A percentile compares a stretch with the other conserved stretches of the same genome.
phyloP scores from a whole-genome alignment of 2,329 filamentous ascomycete species.

The Rhytidhysteron rufulum region DNA sequence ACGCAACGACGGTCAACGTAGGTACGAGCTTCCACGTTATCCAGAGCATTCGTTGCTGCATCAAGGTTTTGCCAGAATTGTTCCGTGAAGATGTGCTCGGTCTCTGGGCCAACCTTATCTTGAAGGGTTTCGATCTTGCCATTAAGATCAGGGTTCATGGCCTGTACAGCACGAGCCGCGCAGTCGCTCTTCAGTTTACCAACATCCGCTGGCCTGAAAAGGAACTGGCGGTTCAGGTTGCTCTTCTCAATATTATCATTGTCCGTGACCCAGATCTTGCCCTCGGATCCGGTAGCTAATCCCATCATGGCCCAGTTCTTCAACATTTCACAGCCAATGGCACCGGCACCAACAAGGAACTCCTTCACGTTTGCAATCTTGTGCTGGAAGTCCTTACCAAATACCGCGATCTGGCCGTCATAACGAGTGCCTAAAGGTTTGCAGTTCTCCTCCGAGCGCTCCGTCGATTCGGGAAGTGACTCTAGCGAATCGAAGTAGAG shows the following conservation, averaged over 20 bases:
- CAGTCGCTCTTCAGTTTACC: conserved; percentile 96
- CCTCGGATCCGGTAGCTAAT: conserved; percentile 79
- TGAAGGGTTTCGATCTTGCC: conserved; percentile 82
- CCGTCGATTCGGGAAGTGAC: conserved; percentile 72
- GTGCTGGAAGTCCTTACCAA: conserved; percentile 88
- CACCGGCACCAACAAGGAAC: conserved; percentile 93
- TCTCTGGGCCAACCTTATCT: conserved; percentile 87
- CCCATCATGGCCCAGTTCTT: conserved; percentile 99
- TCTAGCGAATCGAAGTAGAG: conserved; percentile 98
- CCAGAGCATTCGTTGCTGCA: conserved; percentile 91
- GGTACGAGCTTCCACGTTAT: conserved; percentile 94
- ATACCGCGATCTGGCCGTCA: conserved; percentile 95
- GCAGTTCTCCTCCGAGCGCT: conserved; percentile 82
- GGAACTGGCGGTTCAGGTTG: conserved; percentile 94
- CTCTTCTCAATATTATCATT: conserved; percentile 99
- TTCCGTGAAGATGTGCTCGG: conserved; percentile 92
- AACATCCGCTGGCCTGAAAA: conserved; percentile 91
- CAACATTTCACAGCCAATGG: conserved; percentile 97
- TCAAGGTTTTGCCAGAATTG: conserved; percentile 84
- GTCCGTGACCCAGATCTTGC: conserved; percentile 89
- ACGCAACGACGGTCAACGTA: conserved; percentile 96
- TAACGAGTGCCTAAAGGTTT: conserved; percentile 82
- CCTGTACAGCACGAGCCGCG: conserved; percentile 81
- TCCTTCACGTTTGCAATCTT: conserved; percentile 87
- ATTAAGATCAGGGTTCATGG: conserved; percentile 89